A percentile compares a stretch with the other conserved stretches of the same genome.
These are phyloP conservation scores for Linum tenue DNA, from an alignment of 345 rosid species.

Conservation along the genomic window DNA sequence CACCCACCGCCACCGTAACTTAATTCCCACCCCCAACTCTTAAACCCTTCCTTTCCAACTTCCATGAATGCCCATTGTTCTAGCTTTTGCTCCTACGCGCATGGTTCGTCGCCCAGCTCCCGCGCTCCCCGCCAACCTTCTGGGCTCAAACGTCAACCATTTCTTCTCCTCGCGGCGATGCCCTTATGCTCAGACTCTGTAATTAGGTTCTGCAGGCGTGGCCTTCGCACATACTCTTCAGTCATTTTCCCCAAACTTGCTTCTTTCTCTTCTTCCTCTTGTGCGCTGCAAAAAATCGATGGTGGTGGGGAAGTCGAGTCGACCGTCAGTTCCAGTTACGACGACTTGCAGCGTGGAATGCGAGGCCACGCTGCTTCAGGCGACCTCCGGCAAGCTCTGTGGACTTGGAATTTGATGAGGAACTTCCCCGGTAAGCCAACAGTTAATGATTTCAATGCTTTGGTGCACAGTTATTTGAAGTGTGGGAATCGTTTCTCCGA, in stretches of 20 bases:
- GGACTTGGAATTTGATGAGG: conserved; percentile 22
- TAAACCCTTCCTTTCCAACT: background rate
- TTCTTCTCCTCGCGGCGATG: background rate
- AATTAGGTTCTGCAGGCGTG: background rate
- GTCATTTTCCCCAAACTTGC: background rate
- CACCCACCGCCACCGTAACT: too few relatives aligned
- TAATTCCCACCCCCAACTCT: too few relatives aligned
- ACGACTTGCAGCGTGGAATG: conserved; percentile 22
- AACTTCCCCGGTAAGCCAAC: conserved; percentile 22
- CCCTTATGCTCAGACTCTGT: background rate
- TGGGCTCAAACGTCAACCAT: background rate
- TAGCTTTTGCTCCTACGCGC: background rate
- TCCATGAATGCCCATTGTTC: background rate
- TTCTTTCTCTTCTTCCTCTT: conserved; percentile 11
- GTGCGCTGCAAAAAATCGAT: conserved; percentile 14
- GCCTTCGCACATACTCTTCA: background rate
- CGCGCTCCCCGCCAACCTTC: background rate
- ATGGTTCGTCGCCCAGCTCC: background rate
- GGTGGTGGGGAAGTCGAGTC: background rate
- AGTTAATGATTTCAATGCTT: conserved; percentile 27
- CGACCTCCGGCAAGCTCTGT: conserved; percentile 20
- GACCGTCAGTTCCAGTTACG: conserved; percentile 4
- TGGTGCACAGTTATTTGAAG: conserved; percentile 21
- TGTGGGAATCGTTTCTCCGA: conserved; percentile 10
- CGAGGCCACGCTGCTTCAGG: conserved; percentile 22